Base-by-base conservation (phyloP, 208 protist genomes). In the Leishmania arabica region DNA sequence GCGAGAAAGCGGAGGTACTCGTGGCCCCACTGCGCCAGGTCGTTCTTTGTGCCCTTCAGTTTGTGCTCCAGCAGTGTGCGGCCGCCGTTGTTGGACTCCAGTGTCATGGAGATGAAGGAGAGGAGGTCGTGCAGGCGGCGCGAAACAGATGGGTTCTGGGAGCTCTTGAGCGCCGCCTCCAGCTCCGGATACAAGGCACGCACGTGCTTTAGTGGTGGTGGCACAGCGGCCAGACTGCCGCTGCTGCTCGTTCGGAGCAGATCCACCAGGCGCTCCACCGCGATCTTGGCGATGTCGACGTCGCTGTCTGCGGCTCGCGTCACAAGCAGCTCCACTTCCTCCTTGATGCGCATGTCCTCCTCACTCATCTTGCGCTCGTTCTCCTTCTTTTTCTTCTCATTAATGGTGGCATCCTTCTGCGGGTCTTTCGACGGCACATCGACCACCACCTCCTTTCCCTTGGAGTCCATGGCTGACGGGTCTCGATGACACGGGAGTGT, bases 171-270 rank as follows among this genome's bases (percentile, higher is more conserved):
- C 5, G 91, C 84, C 66, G 89, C 90, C 64, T 98, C 97, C n/a
- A 99, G 85, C 15, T 93, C 84, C 7, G 89, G 85, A 84, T 99
- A 99, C 82, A 99, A 97, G 11, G 93, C 82, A 21, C 98, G 94
- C 13, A 99, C 89, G 85, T 99, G 99, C 90, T 99, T 99, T 82
- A 99, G 94, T 40, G 99, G 99, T 87, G 99, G 99, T 53, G 99
- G 99, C 51, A 99, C 98, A 7, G 99, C 99, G 0, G 99, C 99
- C 87, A 99, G 99, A 62, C 99, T 99, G 6, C 96, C 96, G 19
- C 96, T 95, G 60, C 98, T 99, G 68, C 95, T 90, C n/a, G 94
- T 96, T 65, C 94, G 94, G 69, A 99, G 97, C 80, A 99, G 90
- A 24, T 93, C 95, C 34, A 92, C 92, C 34, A 99, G 87, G 62